phyloP scores from a whole-genome alignment of 257 asterid species.

The Osmanthus fragrans region DNA sequence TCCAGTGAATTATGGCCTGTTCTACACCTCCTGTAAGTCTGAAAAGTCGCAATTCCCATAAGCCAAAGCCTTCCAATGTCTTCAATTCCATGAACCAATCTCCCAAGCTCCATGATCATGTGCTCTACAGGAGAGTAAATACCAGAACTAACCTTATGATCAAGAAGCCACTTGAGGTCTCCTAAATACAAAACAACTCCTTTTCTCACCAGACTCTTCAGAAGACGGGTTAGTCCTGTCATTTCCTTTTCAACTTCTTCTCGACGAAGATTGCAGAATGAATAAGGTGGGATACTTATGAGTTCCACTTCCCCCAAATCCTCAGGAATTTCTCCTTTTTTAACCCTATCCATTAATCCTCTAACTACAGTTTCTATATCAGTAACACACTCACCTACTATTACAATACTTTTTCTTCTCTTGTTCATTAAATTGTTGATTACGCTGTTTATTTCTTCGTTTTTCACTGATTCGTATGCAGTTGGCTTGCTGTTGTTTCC shows the following conservation, averaged over 20 bases:
- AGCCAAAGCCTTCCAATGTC: constrained; percentile 60
- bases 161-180: constrained; percentile 77
- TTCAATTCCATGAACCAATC: constrained; percentile 47
- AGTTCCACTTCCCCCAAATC: constrained; percentile 53
- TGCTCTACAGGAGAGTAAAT: constrained; percentile 76
- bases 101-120: constrained; percentile 73
- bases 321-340: constrained; percentile 49
- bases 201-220: constrained; percentile 45
- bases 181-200: constrained; percentile 88
- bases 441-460: constrained; percentile 51
- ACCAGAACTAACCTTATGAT: constrained; percentile 44
- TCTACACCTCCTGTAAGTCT: constrained; percentile 68
- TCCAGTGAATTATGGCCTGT: constrained; percentile 64
- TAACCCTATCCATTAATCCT: constrained; percentile 56
- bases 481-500: not conserved
- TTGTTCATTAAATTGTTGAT: constrained; percentile 32
- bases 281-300: constrained; percentile 43
- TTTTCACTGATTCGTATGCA: constrained; percentile 20
- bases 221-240: constrained; percentile 51
- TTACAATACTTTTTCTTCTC: constrained; percentile 42
- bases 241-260: constrained; percentile 68
- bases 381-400: constrained; percentile 61
- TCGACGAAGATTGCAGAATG: constrained; percentile 51
- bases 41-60: constrained; percentile 76
- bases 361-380: constrained; percentile 45